phyloP scores from a whole-genome alignment of 192 early-diverging fungal species.

The Phycomyces nitens region DNA sequence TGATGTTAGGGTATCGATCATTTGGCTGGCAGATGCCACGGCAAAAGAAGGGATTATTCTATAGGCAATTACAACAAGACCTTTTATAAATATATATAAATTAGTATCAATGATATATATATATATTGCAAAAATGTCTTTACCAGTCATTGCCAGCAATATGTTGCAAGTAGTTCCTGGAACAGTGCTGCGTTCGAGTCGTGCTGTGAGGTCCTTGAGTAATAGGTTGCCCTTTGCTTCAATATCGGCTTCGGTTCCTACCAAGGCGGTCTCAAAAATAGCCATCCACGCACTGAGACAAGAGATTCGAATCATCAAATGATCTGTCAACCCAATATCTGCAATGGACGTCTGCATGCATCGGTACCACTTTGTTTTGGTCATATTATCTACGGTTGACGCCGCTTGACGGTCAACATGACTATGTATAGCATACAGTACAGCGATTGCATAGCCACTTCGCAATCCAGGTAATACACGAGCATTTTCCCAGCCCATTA shows the following conservation, averaged over 20 bases:
- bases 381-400: constrained; percentile 9
- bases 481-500: constrained; percentile 45
- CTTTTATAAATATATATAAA: not conserved
- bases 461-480: constrained; percentile 49
- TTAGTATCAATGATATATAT: not conserved
- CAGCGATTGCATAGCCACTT: constrained; percentile 44
- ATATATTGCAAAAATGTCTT: not conserved
- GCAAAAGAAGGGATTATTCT: constrained; percentile 19
- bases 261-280: constrained; percentile 36
- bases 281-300: constrained; percentile 41
- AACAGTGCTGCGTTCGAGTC: constrained; percentile 26
- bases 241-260: not conserved
- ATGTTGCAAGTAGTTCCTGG: constrained; percentile 32
- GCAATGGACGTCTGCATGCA: constrained; percentile 45
- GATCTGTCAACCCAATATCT: constrained; percentile 50
- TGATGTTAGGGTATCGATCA: constrained; percentile 13
- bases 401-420: not conserved
- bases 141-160: constrained; percentile 26
- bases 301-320: constrained; percentile 44
- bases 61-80: constrained; percentile 12
- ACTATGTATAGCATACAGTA: constrained; percentile 10
- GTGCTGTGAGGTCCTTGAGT: constrained; percentile 18
- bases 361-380: constrained; percentile 37
- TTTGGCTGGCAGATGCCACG: not conserved
- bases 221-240: constrained; percentile 5